Base-by-base conservation (phyloP, 2,329 filamentous ascomycete species). In the Trichophyton schoenleinii region DNA sequence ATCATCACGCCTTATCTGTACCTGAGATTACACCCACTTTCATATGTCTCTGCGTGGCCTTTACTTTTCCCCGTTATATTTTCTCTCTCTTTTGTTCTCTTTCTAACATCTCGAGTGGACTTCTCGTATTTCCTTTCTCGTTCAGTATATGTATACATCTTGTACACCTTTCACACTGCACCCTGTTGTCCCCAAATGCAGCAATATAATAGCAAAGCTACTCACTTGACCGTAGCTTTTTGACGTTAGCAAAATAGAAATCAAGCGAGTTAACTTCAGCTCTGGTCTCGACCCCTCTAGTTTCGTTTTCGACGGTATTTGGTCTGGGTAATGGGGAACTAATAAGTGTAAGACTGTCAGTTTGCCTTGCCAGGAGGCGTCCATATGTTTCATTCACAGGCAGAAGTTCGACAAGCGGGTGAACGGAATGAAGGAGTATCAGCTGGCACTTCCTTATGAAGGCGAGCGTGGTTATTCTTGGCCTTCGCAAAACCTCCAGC, bases 21-120 rank as follows among this genome's bases (percentile, higher is more conserved):
- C n/a, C 42, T 60, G 49, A 34, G 58, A 38, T 36, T 41, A 44
- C 25, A 55, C 52, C n/a, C n/a, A n/a, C 34, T 55, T 55, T 36
- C 52, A n/a, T 55, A 34, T 55, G 52, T 55, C 2, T 34, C 31
- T 34, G 28, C 52, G 25, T 28, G 25, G 34, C 34, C 34, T 13
- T 55, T 28, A 4, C 46, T 52, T 52, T 15, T 28, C 44, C 42
- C 42, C 15, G 11, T 20, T 48, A 11, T 48, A 3, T 20, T 22
- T 22, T 22, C 20, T 25, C 18, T 48, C 20, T 44, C n/a, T 2
- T 46, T 52, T 52, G 22, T 31, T 13, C 22, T n/a, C 20, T 31
- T 34, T n/a, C 52, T 1, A 34, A 36, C 52, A 15, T 31, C 11
- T 36, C 52, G 52, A 55, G 52, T 55, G 52, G 52, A 55, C 31